Evolutionary conservation across 148 eudicot species (phyloP).

Genomic region (Spergularia bocconei): DNA sequence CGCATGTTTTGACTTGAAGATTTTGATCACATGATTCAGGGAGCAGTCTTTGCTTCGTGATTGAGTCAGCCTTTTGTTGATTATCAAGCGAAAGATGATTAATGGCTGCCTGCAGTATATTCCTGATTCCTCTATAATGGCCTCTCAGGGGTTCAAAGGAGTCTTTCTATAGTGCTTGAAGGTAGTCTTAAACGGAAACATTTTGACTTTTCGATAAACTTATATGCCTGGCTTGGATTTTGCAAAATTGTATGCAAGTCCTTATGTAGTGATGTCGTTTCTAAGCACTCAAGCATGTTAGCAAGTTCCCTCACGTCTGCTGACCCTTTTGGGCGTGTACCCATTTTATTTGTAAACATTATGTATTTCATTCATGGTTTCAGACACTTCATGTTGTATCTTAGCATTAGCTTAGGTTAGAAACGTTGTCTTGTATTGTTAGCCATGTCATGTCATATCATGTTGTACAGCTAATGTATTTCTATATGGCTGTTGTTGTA

Average conservation of each 20-base stretch:
- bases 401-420: not conserved
- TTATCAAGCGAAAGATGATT: slow-evolving; percentile 40
- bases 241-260: slow-evolving; percentile 14
- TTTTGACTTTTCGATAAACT: slow-evolving; percentile 20
- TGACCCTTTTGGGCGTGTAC: slow-evolving; percentile 7
- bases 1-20: slow-evolving; percentile 43
- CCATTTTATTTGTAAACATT: slow-evolving; percentile 13
- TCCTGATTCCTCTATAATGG: slow-evolving; percentile 26
- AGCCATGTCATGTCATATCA: slow-evolving; percentile 8
- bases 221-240: slow-evolving; percentile 16
- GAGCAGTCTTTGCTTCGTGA: slow-evolving; percentile 51
- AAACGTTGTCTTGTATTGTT: slow-evolving; percentile 3
- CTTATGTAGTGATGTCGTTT: slow-evolving; percentile 10
- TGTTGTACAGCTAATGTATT: slow-evolving; percentile 17
- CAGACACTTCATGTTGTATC: slow-evolving; percentile 18
- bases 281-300: slow-evolving; percentile 17
- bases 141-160: slow-evolving; percentile 33
- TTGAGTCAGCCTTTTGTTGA: slow-evolving; percentile 38
- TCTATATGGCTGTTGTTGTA: slow-evolving; percentile 20
- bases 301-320: not conserved
- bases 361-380: slow-evolving; percentile 11
- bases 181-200: slow-evolving; percentile 24
- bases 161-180: slow-evolving; percentile 29
- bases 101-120: slow-evolving; percentile 35
- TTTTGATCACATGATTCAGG: slow-evolving; percentile 56